These are phyloP conservation scores for Lentinula sp. DNA, from an alignment of 768 basidiomycete genomes.

Conservation along the genomic window DNA sequence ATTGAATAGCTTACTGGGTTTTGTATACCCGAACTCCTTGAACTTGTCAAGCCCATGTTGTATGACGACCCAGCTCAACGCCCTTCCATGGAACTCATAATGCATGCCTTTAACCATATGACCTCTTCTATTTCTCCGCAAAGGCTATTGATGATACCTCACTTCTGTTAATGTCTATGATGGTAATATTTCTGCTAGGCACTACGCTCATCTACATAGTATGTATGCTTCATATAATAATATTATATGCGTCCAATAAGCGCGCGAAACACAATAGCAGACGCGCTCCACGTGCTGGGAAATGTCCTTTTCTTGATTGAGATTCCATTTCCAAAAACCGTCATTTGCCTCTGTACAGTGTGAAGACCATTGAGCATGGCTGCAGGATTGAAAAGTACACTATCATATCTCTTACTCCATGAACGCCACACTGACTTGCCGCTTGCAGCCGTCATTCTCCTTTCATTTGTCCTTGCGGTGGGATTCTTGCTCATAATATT, in stretches of 20 bases:
- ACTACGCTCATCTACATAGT: too few species aligned
- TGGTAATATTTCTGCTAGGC: too few species aligned
- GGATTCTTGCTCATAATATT: conserved; percentile 99
- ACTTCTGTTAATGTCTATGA: not conserved
- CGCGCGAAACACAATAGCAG: too few species aligned
- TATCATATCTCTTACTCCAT: not conserved
- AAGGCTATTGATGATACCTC: not conserved
- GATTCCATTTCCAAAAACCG: too few species aligned
- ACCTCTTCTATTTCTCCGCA: conserved; percentile 26
- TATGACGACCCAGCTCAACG: conserved; percentile 41
- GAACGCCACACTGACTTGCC: not conserved
- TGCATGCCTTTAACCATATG: conserved; percentile 47
- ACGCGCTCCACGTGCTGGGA: not conserved
- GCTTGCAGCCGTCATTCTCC: conserved; percentile 80
- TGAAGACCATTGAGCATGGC: conserved; percentile 33
- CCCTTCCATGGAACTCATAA: conserved; percentile 41
- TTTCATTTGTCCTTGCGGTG: conserved; percentile 94
- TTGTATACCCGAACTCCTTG: conserved; percentile 53
- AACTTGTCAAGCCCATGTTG: conserved; percentile 57
- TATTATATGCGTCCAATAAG: too few species aligned
- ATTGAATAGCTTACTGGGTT: conserved; percentile 46
- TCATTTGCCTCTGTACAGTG: not conserved
- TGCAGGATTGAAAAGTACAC: conserved; percentile 67
- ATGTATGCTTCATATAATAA: too few species aligned
- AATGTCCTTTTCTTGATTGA: not conserved